phyloP scores from a whole-genome alignment of 2,329 filamentous ascomycete genomes.

The Celoporthe dispersa region DNA sequence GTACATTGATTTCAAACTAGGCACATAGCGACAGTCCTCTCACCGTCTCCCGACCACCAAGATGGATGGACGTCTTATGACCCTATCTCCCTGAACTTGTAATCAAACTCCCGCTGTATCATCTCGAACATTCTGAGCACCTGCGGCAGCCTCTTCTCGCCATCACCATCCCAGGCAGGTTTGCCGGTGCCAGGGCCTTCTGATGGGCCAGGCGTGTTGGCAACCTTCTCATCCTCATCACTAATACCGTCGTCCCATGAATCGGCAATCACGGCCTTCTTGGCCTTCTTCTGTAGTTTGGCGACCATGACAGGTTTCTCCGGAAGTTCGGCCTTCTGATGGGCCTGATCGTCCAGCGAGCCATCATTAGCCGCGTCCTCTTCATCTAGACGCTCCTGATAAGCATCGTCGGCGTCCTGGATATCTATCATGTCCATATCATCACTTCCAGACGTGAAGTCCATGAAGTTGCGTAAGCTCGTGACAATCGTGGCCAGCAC shows the following conservation, averaged over 20 bases:
- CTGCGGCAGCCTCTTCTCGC: constrained; percentile 50
- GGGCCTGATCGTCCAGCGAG: not conserved
- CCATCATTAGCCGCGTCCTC: constrained; percentile 38
- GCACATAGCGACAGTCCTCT: not conserved
- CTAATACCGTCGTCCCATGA: constrained; percentile 51
- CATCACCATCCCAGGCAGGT: constrained; percentile 40
- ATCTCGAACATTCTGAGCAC: constrained; percentile 63
- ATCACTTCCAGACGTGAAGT: constrained; percentile 49
- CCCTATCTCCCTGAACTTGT: constrained; percentile 67
- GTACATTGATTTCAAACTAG: not conserved
- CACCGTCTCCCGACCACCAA: not conserved
- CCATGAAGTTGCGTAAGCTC: constrained; percentile 61
- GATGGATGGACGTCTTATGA: constrained; percentile 44
- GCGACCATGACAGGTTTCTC: constrained; percentile 1
- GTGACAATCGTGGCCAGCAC: constrained; percentile 74
- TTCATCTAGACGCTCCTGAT: constrained; percentile 46
- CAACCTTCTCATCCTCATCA: constrained; percentile 35
- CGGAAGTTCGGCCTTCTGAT: not conserved
- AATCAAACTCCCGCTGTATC: constrained; percentile 63
- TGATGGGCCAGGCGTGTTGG: constrained; percentile 35
- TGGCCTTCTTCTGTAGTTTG: constrained; percentile 31
- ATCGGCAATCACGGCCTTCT: constrained; percentile 43
- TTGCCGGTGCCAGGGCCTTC: constrained; percentile 37
- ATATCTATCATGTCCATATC: constrained; percentile 51
- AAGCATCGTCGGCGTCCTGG: constrained; percentile 41